A percentile compares a stretch with the other conserved stretches of the same genome.
Conservation (phyloP, 2,329 filamentous ascomycete genomes). For the Aureobasidium uvarum region DNA sequence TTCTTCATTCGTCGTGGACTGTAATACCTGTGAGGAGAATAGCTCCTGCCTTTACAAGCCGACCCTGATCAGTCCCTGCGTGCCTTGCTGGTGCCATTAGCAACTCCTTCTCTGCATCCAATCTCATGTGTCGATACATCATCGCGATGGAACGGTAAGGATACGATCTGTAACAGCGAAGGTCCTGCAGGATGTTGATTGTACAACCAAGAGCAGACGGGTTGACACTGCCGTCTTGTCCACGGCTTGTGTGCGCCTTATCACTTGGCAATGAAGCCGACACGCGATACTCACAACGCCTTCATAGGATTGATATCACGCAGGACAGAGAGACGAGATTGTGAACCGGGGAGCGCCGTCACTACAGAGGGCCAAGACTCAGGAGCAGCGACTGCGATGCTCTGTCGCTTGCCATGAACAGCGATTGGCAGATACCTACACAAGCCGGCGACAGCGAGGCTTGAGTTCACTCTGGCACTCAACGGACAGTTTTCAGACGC, state of each 20-base stretch:
- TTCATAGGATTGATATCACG: background rate
- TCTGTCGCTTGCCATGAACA: background rate
- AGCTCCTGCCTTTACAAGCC: background rate
- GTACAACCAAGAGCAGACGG: background rate
- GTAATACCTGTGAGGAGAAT: background rate
- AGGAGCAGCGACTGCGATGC: background rate
- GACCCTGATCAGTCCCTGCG: background rate
- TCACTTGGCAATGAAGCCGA: conserved; percentile 16
- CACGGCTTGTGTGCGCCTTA: conserved; percentile 11
- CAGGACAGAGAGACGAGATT: background rate
- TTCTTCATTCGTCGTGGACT: background rate
- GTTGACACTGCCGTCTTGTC: background rate
- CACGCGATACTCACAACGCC: background rate
- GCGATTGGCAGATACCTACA: background rate
- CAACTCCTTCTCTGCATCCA: background rate
- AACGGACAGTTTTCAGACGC: background rate
- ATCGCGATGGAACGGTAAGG: too few relatives aligned
- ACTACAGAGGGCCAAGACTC: too few relatives aligned
- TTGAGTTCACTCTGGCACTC: conserved; percentile 22
- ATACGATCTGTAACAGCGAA: background rate
- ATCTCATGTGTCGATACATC: too few relatives aligned
- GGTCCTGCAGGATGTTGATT: background rate
- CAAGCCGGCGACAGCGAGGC: conserved; percentile 11
- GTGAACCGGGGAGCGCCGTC: background rate
- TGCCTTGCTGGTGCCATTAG: background rate